Evolutionary conservation across 257 asterid genomes (phyloP).

Genomic region (Anisodus tanguticus): DNA sequence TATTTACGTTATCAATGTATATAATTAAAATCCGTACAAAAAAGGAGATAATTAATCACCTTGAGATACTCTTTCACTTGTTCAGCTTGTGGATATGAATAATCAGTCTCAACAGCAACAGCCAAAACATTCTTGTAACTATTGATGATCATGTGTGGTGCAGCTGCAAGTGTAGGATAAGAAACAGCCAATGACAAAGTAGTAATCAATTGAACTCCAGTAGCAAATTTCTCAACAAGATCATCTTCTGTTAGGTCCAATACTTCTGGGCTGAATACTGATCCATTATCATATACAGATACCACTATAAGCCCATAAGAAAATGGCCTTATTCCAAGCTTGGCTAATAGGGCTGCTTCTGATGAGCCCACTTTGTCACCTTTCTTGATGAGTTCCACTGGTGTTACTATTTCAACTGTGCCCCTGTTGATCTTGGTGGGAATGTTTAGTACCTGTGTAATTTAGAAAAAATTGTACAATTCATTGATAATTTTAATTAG

Average conservation of each 20-base stretch:
- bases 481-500: too few species aligned
- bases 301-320: constrained; percentile 79
- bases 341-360: constrained; percentile 88
- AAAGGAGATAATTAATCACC: constrained; percentile 36
- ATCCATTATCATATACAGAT: constrained; percentile 78
- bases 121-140: constrained; percentile 78
- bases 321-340: constrained; percentile 93
- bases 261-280: constrained; percentile 87
- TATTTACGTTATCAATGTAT: fast-evolving
- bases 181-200: constrained; percentile 70
- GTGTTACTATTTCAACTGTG: constrained; percentile 94
- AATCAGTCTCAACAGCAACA: constrained; percentile 69
- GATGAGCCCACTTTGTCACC: constrained; percentile 99
- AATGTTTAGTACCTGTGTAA: constrained; percentile 73
- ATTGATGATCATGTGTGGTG: constrained; percentile 85
- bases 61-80: constrained; percentile 82
- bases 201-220: constrained; percentile 73
- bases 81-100: constrained; percentile 79
- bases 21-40: too few species aligned
- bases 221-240: constrained; percentile 66
- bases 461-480: neutral
- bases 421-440: constrained; percentile 98
- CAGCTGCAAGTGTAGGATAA: constrained; percentile 92
- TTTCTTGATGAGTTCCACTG: constrained; percentile 92
- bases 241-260: constrained; percentile 87